These are phyloP conservation scores for Scolecobasidium constrictum DNA, from an alignment of 2,329 filamentous ascomycete species.

Conservation along the genomic window DNA sequence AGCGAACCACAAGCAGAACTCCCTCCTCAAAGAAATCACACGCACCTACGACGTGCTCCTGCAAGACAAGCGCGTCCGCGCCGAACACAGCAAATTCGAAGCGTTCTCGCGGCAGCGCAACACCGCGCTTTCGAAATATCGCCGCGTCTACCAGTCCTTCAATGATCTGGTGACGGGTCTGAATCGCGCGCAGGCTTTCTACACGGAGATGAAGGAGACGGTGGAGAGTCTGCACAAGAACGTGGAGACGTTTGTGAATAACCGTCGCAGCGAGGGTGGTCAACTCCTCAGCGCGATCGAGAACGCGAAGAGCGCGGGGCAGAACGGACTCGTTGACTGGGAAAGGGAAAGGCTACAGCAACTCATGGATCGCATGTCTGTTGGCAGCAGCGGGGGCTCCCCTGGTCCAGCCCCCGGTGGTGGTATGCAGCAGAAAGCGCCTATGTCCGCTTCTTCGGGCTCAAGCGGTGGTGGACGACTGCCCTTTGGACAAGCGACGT, in stretches of 20 bases:
- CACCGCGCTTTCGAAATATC: slow-evolving; percentile 75
- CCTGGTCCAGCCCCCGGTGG: too few relatives aligned
- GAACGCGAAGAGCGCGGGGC: slow-evolving; percentile 55
- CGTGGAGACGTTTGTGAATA: slow-evolving; percentile 93
- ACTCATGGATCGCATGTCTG: slow-evolving; percentile 91
- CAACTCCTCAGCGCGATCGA: slow-evolving; percentile 85
- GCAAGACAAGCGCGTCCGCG: slow-evolving; percentile 85
- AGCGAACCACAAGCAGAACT: slow-evolving; percentile 89
- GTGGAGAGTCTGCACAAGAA: slow-evolving; percentile 90
- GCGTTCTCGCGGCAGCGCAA: slow-evolving; percentile 72
- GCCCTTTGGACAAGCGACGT: slow-evolving; percentile 40
- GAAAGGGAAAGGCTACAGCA: slow-evolving; percentile 78
- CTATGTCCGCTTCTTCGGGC: slow-evolving; percentile 30
- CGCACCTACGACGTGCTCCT: slow-evolving; percentile 75
- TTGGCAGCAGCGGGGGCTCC: slow-evolving; percentile 42
- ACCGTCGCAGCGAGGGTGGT: slow-evolving; percentile 80
- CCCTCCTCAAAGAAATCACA: slow-evolving; percentile 90
- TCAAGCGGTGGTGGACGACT: slow-evolving; percentile 28
- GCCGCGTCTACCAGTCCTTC: slow-evolving; percentile 85
- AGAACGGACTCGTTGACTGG: slow-evolving; percentile 56
- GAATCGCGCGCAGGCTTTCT: slow-evolving; percentile 82
- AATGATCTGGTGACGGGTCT: slow-evolving; percentile 80
- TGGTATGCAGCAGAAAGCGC: too few relatives aligned
- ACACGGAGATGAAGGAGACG: slow-evolving; percentile 89
- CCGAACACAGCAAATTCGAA: slow-evolving; percentile 94